These are phyloP conservation scores for Pseudocercospora pini-densiflorae DNA, from an alignment of 2,329 filamentous ascomycete genomes.

Conservation along the genomic window DNA sequence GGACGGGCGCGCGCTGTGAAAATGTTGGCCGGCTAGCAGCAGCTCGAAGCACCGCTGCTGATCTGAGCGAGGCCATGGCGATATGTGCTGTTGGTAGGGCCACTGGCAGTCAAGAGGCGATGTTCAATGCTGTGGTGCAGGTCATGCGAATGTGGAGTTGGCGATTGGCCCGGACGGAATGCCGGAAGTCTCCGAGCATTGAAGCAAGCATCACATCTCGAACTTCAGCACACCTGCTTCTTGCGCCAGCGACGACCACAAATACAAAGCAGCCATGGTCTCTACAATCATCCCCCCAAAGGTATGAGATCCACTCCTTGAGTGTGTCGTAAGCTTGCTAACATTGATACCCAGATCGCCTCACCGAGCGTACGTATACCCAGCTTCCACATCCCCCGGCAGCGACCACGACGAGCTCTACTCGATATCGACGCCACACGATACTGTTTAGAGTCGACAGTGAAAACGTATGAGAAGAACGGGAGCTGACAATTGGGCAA, in stretches of 20 bases:
- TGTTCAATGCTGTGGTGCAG: constrained; percentile 14
- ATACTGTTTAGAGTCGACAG: neutral
- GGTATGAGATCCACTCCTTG: constrained; percentile 61
- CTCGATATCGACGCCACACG: neutral
- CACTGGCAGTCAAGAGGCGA: constrained; percentile 4
- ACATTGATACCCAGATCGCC: constrained; percentile 64
- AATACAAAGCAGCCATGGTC: constrained; percentile 41
- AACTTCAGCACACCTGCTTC: constrained; percentile 13
- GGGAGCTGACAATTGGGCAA: constrained; percentile 32
- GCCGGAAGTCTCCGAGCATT: constrained; percentile 5
- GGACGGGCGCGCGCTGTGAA: constrained; percentile 29
- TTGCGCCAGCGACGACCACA: constrained; percentile 24
- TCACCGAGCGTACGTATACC: constrained; percentile 75
- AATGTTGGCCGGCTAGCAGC: constrained; percentile 36
- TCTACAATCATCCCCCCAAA: constrained; percentile 99
- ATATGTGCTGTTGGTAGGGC: constrained; percentile 6
- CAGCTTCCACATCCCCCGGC: constrained; percentile 4
- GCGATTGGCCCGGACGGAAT: constrained; percentile 10
- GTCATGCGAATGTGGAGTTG: constrained; percentile 19
- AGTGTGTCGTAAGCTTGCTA: constrained; percentile 38
- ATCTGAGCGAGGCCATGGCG: constrained; percentile 34
- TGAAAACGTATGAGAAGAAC: neutral
- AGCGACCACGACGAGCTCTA: constrained; percentile 11
- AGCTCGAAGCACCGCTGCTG: constrained; percentile 47
- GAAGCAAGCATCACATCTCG: constrained; percentile 18